These are phyloP conservation scores for Calocera cornea DNA, from an alignment of 768 basidiomycete species.

Conservation along the genomic window DNA sequence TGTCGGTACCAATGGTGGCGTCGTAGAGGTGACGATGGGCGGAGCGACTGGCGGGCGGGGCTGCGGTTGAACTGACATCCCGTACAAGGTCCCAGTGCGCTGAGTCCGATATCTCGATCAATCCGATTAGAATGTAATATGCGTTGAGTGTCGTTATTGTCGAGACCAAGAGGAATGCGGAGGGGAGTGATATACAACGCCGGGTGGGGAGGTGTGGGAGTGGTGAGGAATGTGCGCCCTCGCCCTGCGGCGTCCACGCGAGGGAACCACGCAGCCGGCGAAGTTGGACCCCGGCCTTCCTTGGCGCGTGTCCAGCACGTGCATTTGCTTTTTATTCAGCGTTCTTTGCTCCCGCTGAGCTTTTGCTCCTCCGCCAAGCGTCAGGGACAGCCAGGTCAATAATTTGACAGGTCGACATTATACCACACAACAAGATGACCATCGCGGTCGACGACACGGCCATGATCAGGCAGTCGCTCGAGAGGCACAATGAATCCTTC, in stretches of 20 bases:
- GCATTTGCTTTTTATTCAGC: constrained; percentile 1
- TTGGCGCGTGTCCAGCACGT: neutral
- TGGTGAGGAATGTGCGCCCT: neutral
- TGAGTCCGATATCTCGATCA: neutral
- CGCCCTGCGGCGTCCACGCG: neutral
- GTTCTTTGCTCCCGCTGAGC: neutral
- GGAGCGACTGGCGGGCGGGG: neutral
- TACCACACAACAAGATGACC: neutral
- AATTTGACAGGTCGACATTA: neutral
- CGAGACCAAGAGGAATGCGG: neutral
- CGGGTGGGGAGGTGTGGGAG: neutral
- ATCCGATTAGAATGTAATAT: neutral
- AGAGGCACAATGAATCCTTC: constrained; percentile 76
- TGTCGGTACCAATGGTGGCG: neutral
- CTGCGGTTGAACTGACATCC: neutral
- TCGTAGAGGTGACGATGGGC: neutral
- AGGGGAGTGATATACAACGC: neutral
- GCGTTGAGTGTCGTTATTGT: neutral
- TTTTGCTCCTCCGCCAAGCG: neutral
- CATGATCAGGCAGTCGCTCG: constrained; percentile 30
- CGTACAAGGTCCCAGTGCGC: neutral
- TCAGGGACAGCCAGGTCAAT: neutral
- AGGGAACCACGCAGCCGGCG: neutral
- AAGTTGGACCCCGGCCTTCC: neutral
- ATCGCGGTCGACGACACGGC: neutral